A percentile compares a stretch with the other conserved stretches of the same genome.
Conservation (phyloP, 2,329 filamentous ascomycete species). For the Sporothrix sp. region DNA sequence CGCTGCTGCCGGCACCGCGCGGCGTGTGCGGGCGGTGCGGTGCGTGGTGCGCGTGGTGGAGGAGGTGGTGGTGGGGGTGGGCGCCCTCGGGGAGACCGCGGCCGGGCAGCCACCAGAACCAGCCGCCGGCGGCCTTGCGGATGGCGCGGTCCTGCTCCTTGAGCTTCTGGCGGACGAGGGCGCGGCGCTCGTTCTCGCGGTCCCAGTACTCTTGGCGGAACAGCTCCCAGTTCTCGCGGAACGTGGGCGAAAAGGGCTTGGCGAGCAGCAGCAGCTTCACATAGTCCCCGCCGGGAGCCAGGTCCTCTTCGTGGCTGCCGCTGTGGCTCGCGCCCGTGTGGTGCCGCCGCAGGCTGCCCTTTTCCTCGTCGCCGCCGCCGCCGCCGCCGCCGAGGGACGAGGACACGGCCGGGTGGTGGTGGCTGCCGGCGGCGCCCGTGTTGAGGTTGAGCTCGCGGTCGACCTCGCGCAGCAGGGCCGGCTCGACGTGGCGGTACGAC, state of each 20-base stretch:
- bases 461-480: conserved; percentile 47
- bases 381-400: conserved; percentile 16
- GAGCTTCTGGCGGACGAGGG: conserved; percentile 60
- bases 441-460: conserved; percentile 47
- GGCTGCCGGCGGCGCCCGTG: conserved; percentile 22
- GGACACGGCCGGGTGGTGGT: conserved; percentile 29
- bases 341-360: conserved; percentile 4
- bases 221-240: conserved; percentile 93
- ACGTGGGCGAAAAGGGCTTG: conserved; percentile 90
- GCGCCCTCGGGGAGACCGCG: conserved; percentile 25
- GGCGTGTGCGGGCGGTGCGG: conserved; percentile 10
- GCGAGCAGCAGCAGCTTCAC: conserved; percentile 83
- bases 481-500: conserved; percentile 69
- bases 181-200: conserved; percentile 81
- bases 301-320: conserved; percentile 63
- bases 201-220: conserved; percentile 96
- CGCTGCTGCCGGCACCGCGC: neutral
- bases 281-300: conserved; percentile 81
- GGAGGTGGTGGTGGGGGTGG: neutral
- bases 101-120: conserved; percentile 83
- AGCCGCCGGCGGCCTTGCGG: conserved; percentile 57
- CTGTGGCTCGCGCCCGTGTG: neutral
- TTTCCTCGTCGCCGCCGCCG: conserved; percentile 13
- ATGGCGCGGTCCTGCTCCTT: conserved; percentile 58
- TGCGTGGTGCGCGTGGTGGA: neutral